Percentiles rank a stretch among this genome's conserved stretches.
Conservation (phyloP, 768 basidiomycete genomes). For the Tephrocybe rancida region DNA sequence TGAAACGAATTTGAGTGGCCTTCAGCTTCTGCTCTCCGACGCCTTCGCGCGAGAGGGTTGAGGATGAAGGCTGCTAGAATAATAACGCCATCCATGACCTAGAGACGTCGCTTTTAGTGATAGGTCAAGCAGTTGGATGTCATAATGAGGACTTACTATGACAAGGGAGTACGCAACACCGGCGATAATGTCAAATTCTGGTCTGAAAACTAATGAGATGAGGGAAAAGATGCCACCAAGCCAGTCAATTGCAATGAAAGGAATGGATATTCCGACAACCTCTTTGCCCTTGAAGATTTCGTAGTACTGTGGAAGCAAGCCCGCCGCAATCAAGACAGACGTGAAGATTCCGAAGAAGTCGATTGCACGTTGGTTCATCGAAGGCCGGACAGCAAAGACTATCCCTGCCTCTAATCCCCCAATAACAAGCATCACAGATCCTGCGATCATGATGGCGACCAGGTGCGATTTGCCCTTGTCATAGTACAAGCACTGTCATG, state of each 20-base stretch:
- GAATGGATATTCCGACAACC: constrained; percentile 68
- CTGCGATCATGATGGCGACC: constrained; percentile 35
- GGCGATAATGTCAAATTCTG: constrained; percentile 63
- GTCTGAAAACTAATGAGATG: constrained; percentile 69
- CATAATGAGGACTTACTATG: constrained; percentile 42
- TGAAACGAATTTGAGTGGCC: constrained; percentile 1
- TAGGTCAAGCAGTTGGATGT: neutral
- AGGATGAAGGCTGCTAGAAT: constrained; percentile 63
- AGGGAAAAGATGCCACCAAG: constrained; percentile 72
- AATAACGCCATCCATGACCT: constrained; percentile 67
- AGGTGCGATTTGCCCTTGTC: constrained; percentile 39
- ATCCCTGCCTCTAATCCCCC: constrained; percentile 63
- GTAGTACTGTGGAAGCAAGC: constrained; percentile 64
- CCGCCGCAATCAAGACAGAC: constrained; percentile 56
- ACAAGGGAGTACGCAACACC: constrained; percentile 65
- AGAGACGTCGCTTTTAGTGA: neutral
- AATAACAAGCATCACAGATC: constrained; percentile 41
- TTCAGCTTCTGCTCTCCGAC: constrained; percentile 27
- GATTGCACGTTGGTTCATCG: constrained; percentile 36
- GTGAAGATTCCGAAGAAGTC: constrained; percentile 64
- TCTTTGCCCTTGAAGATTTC: constrained; percentile 70
- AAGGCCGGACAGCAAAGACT: constrained; percentile 57
- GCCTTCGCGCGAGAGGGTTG: constrained; percentile 56
- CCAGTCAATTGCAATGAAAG: constrained; percentile 72
- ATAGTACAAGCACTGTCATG: constrained; percentile 68